A percentile compares a stretch with the other conserved stretches of the same genome.
Conservation (phyloP, 2,329 filamentous ascomycete genomes). For the Emmonsiellopsis sp. region DNA sequence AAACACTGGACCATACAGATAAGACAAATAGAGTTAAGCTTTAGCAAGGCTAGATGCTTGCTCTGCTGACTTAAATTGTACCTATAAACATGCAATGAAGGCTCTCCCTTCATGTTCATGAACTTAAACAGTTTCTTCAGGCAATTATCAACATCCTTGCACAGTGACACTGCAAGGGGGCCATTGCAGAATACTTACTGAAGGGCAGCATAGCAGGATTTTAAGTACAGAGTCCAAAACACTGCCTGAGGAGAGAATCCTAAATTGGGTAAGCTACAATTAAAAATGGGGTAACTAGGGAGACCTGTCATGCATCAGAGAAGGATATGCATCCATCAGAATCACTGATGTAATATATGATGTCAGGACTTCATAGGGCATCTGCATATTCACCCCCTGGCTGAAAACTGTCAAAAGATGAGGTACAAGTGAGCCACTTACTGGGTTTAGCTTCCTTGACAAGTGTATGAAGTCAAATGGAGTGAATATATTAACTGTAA, state of each 20-base stretch:
- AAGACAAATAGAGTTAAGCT: slow-evolving; percentile 15
- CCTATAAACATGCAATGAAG: slow-evolving; percentile 1
- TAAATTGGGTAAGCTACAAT: slow-evolving; percentile 2
- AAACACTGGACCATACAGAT: slow-evolving; percentile 12
- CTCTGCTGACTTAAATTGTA: slow-evolving; percentile 7
- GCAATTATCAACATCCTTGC: not conserved
- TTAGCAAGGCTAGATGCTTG: slow-evolving; percentile 9
- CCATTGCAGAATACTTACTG: not conserved
- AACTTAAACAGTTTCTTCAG: not conserved
- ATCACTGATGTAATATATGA: slow-evolving; percentile 4
- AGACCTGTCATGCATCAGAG: slow-evolving; percentile 7
- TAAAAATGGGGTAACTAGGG: not conserved
- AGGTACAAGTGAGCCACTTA: not conserved
- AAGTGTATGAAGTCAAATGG: slow-evolving; percentile 2
- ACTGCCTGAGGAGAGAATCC: slow-evolving; percentile 10
- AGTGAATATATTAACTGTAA: not conserved
- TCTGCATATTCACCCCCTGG: not conserved
- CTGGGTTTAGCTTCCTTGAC: not conserved
- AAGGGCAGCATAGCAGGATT: slow-evolving; percentile 1
- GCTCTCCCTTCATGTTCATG: not conserved
- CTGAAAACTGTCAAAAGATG: not conserved
- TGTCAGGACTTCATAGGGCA: slow-evolving; percentile 1
- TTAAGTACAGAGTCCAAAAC: slow-evolving; percentile 10
- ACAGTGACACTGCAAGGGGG: not conserved
- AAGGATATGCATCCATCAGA: slow-evolving; percentile 17